A percentile compares a stretch with the other conserved stretches of the same genome.
These are phyloP conservation scores for Chlorella sp. DNA, from an alignment of 139 green algal species.

Conservation along the genomic window DNA sequence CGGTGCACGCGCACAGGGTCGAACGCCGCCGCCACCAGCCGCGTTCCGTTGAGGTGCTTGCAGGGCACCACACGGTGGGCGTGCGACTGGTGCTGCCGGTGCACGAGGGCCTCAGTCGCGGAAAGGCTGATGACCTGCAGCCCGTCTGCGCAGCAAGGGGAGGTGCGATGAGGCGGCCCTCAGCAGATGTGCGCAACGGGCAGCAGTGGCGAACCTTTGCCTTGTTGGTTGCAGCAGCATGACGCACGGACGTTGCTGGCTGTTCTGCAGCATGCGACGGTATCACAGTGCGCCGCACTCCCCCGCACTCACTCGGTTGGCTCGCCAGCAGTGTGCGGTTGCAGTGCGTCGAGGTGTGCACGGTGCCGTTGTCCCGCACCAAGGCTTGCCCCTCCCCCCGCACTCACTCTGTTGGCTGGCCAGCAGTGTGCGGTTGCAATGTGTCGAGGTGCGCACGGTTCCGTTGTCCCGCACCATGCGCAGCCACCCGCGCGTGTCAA, in stretches of 20 bases:
- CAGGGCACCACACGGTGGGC: background rate
- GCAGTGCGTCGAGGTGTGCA: conserved; percentile 10
- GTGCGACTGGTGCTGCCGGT: background rate
- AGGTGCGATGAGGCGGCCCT: background rate
- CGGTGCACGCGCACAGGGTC: conserved; percentile 19
- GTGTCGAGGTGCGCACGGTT: conserved; percentile 10
- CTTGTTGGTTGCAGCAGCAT: no score
- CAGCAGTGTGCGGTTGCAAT: conserved; percentile 23
- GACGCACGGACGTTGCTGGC: no score
- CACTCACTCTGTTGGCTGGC: background rate
- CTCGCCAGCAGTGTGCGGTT: conserved; percentile 21
- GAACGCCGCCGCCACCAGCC: conserved; percentile 33
- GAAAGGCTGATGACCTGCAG: background rate
- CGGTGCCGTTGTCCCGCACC: conserved; percentile 26
- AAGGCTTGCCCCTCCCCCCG: no score
- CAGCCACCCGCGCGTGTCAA: conserved; percentile 12
- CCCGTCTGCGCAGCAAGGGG: background rate
- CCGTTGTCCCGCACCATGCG: conserved; percentile 29
- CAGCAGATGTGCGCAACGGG: no score
- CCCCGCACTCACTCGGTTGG: background rate
- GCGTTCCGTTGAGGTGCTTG: conserved; percentile 24
- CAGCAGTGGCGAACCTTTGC: no score
- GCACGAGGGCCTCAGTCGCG: background rate
- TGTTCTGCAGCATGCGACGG: no score
- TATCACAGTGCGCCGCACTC: no score